Percentiles rank a stretch among this genome's conserved stretches.
phyloP scores from a whole-genome alignment of 2,329 filamentous ascomycete species.

The Graphilbum sp. region DNA sequence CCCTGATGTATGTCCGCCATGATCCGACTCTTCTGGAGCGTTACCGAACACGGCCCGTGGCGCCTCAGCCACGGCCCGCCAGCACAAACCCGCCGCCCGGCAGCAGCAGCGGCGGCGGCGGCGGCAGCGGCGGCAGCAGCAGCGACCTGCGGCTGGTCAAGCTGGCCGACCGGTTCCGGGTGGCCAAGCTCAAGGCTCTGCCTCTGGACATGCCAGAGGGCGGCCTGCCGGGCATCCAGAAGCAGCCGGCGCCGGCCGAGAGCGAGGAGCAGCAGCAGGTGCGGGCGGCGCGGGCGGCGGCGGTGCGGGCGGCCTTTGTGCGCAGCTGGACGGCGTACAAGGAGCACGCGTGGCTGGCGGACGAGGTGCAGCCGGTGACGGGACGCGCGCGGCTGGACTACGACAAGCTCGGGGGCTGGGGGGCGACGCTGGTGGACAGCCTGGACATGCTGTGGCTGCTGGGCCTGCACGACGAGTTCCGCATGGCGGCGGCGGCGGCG shows the following conservation, averaged over 20 bases:
- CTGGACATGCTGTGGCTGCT: conserved; percentile 62
- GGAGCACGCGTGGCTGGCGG: conserved; percentile 44
- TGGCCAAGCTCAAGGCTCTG: conserved; percentile 18
- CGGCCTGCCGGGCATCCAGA: conserved; percentile 45
- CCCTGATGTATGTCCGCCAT: conserved; percentile 1
- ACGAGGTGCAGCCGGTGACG: conserved; percentile 43
- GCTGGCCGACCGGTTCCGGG: conserved; percentile 1
- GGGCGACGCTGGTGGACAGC: conserved; percentile 49
- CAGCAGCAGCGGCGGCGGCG: background rate
- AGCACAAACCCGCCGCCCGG: background rate
- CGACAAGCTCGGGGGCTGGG: conserved; percentile 37
- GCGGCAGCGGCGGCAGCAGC: background rate
- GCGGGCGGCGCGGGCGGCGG: conserved; percentile 22
- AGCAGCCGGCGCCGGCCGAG: conserved; percentile 31
- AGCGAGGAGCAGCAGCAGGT: conserved; percentile 16
- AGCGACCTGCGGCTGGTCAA: background rate
- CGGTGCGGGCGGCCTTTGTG: conserved; percentile 32
- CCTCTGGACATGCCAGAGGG: conserved; percentile 17
- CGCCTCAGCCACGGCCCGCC: background rate
- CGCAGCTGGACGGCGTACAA: conserved; percentile 46
- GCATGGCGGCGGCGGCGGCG: conserved; percentile 41
- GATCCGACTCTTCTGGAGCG: conserved; percentile 5
- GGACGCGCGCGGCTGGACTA: conserved; percentile 38
- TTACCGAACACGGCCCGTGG: background rate
- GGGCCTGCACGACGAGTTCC: conserved; percentile 48